Conservation (phyloP, 208 protist species). For the Entamoeba moshkovskii region DNA sequence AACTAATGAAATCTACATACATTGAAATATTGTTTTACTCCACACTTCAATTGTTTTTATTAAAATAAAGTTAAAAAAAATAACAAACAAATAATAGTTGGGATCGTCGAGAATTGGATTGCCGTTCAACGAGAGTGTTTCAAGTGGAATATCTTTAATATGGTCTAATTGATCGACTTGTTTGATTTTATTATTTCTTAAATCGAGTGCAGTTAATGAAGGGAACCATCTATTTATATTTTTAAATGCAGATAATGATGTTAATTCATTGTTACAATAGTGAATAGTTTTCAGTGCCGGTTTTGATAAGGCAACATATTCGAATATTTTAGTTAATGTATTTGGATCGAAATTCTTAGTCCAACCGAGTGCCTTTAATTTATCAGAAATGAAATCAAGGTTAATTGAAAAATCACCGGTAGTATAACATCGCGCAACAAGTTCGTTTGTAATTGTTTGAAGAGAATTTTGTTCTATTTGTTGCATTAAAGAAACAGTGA, state of each 20-base stretch:
- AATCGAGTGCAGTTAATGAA: neutral
- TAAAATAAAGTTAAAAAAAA: neutral
- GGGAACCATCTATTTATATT: neutral
- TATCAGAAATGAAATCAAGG: neutral
- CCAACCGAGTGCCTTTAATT: neutral
- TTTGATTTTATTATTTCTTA: neutral
- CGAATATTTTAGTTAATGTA: neutral
- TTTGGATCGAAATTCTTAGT: neutral
- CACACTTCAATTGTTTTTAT: too few species aligned
- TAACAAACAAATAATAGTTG: neutral
- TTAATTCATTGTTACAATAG: neutral
- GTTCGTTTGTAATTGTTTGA: neutral
- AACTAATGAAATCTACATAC: too few species aligned
- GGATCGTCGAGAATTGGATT: neutral
- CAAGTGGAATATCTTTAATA: neutral
- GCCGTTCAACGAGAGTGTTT: neutral
- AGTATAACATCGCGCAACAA: neutral
- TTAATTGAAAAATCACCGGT: neutral
- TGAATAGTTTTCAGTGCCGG: neutral
- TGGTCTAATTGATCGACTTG: neutral
- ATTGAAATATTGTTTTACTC: too few species aligned
- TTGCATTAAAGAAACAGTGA: neutral
- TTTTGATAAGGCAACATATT: neutral
- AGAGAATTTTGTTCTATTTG: neutral
- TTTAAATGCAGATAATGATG: neutral